Evolutionary conservation across 768 basidiomycete species (phyloP).

Genomic region (Suillus paluster): DNA sequence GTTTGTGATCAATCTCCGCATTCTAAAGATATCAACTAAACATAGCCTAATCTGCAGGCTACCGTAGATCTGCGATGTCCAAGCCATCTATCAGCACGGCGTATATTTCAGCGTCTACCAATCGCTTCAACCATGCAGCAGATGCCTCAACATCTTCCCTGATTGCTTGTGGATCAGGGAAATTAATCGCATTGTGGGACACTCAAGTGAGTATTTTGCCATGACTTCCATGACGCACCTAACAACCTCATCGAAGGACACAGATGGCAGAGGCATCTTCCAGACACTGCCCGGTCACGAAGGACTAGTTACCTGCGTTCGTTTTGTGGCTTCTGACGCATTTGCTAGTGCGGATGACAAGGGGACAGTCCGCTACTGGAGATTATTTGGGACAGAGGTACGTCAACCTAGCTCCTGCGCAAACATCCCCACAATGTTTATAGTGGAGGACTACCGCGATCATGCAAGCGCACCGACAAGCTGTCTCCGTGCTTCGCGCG

Average conservation of each 20-base stretch:
- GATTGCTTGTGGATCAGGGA: constrained; percentile 62
- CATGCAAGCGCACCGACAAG: constrained; percentile 64
- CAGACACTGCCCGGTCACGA: constrained; percentile 79
- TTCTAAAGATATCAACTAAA: neutral
- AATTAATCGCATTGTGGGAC: constrained; percentile 64
- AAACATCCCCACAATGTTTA: constrained; percentile 17
- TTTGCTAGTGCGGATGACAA: constrained; percentile 79
- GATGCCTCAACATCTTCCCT: constrained; percentile 38
- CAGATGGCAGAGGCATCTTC: constrained; percentile 56
- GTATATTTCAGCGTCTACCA: constrained; percentile 54
- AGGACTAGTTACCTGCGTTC: constrained; percentile 75
- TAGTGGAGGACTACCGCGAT: constrained; percentile 61
- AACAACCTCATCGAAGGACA: constrained; percentile 42
- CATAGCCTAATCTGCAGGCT: neutral
- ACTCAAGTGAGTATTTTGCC: constrained; percentile 43
- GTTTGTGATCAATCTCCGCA: neutral
- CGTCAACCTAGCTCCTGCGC: constrained; percentile 11
- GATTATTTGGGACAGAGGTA: constrained; percentile 34
- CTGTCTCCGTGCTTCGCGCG: constrained; percentile 70
- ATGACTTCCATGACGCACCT: constrained; percentile 6
- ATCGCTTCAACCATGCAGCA: constrained; percentile 48
- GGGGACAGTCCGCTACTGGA: constrained; percentile 73
- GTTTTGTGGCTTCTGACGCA: constrained; percentile 55
- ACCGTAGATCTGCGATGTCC: constrained; percentile 1
- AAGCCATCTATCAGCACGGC: constrained; percentile 21